Conservation (phyloP, 2,329 filamentous ascomycete species). For the Neophaeococcomyces mojaviensis region DNA sequence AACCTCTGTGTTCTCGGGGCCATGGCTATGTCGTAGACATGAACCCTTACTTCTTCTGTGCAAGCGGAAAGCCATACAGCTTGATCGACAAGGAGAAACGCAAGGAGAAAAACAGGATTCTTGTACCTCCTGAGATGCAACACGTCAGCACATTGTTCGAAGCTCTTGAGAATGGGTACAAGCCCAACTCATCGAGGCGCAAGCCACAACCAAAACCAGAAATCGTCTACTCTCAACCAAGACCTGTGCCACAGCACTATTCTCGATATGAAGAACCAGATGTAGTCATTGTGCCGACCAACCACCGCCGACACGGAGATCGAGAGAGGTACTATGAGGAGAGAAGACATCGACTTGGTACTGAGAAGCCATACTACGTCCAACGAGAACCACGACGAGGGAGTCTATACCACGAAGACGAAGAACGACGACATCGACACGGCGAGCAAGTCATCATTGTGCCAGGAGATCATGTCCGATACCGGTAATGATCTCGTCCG, state of each 20-base stretch:
- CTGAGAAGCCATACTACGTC: no score
- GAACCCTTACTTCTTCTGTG: constrained; percentile 6
- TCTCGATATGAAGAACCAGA: background rate
- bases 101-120: background rate
- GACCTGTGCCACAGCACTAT: background rate
- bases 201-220: background rate
- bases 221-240: background rate
- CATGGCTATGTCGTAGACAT: constrained; percentile 5
- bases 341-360: background rate
- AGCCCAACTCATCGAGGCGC: background rate
- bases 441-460: constrained; percentile 3
- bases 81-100: background rate
- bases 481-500: background rate
- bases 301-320: background rate
- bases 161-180: constrained; percentile 3
- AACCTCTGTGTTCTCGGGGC: background rate
- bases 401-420: constrained; percentile 8
- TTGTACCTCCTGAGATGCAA: constrained; percentile 1
- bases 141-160: constrained; percentile 7
- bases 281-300: background rate
- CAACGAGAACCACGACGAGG: constrained; percentile 4
- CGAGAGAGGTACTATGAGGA: constrained; percentile 6
- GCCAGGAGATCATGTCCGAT: constrained; percentile 1
- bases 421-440: constrained; percentile 7
- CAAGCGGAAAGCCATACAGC: constrained; percentile 4